phyloP scores from a whole-genome alignment of 2,329 filamentous ascomycete species.

The Cladosporium halotolerans region DNA sequence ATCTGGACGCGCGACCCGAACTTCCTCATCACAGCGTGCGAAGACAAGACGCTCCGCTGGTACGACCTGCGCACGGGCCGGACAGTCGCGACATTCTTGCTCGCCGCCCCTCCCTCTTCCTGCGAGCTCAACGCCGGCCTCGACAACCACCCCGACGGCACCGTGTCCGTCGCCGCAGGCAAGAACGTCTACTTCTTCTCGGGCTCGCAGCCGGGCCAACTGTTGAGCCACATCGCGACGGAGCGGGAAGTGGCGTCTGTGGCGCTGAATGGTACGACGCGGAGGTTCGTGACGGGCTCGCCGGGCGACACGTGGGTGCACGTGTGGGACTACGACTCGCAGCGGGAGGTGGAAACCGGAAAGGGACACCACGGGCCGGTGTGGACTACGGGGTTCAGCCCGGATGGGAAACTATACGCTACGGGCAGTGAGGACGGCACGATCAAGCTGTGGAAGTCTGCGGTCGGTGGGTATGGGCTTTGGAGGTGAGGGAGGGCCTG shows the following conservation, averaged over 20 bases:
- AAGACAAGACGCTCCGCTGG: slow-evolving; percentile 89
- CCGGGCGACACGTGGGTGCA: slow-evolving; percentile 94
- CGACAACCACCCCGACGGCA: slow-evolving; percentile 53
- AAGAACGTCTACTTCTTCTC: slow-evolving; percentile 92
- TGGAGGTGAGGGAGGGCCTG: slow-evolving; percentile 45
- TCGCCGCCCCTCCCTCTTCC: slow-evolving; percentile 82
- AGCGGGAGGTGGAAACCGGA: slow-evolving; percentile 79
- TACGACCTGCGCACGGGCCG: slow-evolving; percentile 76
- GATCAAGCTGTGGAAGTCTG: slow-evolving; percentile 81
- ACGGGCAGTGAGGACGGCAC: slow-evolving; percentile 96
- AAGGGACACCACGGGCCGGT: slow-evolving; percentile 97
- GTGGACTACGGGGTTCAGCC: slow-evolving; percentile 91
- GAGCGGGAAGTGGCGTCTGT: slow-evolving; percentile 86
- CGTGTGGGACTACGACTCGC: slow-evolving; percentile 82
- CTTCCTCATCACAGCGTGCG: slow-evolving; percentile 80
- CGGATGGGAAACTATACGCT: slow-evolving; percentile 91
- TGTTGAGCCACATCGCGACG: slow-evolving; percentile 74
- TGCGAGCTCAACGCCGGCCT: slow-evolving; percentile 78
- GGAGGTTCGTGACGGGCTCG: slow-evolving; percentile 83
- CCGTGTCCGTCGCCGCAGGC: slow-evolving; percentile 87
- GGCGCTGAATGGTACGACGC: slow-evolving; percentile 72
- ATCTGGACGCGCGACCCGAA: slow-evolving; percentile 81
- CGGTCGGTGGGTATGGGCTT: slow-evolving; percentile 57
- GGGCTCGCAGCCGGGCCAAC: slow-evolving; percentile 58
- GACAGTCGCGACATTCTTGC: slow-evolving; percentile 67